These are phyloP conservation scores for Fusarium incarnatum DNA, from an alignment of 2,329 filamentous ascomycete genomes.

Conservation along the genomic window DNA sequence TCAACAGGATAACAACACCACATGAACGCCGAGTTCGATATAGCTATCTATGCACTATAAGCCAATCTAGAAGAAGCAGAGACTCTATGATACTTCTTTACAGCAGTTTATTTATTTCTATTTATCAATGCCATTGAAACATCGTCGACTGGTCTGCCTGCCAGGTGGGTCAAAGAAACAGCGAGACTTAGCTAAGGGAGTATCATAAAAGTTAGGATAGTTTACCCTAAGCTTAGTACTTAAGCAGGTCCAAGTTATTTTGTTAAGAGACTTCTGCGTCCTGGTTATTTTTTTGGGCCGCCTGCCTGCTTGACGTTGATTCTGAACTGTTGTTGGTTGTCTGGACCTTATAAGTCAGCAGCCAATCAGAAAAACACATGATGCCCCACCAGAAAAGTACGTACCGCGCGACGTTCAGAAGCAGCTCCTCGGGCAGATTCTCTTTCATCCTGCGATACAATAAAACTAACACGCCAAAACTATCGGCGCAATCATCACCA, in stretches of 20 bases:
- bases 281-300: too few species aligned
- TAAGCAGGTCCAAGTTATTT: too few species aligned
- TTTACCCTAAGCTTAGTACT: too few species aligned
- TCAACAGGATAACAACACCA: not conserved
- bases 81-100: not conserved
- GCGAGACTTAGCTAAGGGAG: too few species aligned
- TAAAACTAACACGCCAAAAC: conserved; percentile 41
- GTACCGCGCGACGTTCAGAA: conserved; percentile 10
- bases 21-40: not conserved
- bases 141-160: not conserved
- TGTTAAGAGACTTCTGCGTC: too few species aligned
- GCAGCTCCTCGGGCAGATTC: conserved; percentile 32
- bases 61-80: not conserved
- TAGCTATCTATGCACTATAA: not conserved
- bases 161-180: not conserved
- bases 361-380: not conserved
- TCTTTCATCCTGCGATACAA: conserved; percentile 35
- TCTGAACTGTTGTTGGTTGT: conserved; percentile 1
- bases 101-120: not conserved
- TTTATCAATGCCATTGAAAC: not conserved
- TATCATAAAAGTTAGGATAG: too few species aligned
- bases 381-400: conserved; percentile 8
- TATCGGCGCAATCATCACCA: conserved; percentile 25
- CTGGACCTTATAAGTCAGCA: conserved; percentile 3
- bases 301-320: not conserved